Evolutionary conservation across 2,329 filamentous ascomycete species (phyloP), one percentile per base, ranked within the genome.

Genomic region (Sporothrix variecibatus): DNA sequence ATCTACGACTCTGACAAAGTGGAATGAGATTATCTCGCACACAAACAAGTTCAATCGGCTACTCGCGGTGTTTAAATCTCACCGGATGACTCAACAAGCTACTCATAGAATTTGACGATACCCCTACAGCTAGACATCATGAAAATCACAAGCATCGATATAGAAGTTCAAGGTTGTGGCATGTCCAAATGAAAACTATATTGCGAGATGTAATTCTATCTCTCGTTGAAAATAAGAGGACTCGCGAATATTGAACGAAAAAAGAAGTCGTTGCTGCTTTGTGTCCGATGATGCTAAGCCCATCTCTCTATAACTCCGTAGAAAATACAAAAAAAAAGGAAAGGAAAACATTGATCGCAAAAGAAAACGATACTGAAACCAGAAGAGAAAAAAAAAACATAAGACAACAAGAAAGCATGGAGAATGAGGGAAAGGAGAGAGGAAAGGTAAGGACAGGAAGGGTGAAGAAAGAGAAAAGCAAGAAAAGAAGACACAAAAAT

Each of bases 201-300:
- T 67, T 67, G n/a, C 43, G 62, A 67, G 62, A 67, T 67, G 62
- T 46, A 46, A 17, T 11, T 46, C 62, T 46, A 46, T 67, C 62
- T 67, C 60, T 43, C 12, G 12, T 23, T 49, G 15, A 20, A 49
- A 49, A n/a, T n/a, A n/a, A 20, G 20, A 9, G 15, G n/a, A 28
- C 38, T n/a, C 38, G n/a, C n/a, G 62, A 46, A 26, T 28, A 46
- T 43, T 28, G 11, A 43, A n/a, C n/a, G n/a, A 8, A 67, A 46
- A 67, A 17, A 40, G 3, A 49, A 49, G 43, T 28, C 38, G 23
- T 67, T 17, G 38, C 62, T 67, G 62, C 38, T 46, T 67, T 2
- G 12, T 28, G 62, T 20, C 62, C 38, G 38, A 46, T 67, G 62
- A 67, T 67, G 62, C 34, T 17, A 28, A 28, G 62, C 62, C 62